Conservation (phyloP, 164 flowering plant genomes). For the Dillenia suffruticosa region DNA sequence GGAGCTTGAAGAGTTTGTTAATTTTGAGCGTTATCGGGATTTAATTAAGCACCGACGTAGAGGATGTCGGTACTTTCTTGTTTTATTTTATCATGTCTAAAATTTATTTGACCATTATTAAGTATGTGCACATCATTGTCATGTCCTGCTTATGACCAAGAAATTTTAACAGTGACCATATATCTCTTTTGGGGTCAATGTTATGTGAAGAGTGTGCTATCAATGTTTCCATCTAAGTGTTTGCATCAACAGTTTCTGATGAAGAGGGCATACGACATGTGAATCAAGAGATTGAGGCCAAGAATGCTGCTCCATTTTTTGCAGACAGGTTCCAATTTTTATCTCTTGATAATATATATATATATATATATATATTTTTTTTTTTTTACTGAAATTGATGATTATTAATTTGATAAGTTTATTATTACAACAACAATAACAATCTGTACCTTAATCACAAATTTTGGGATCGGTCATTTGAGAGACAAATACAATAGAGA, state of each 20-base stretch:
- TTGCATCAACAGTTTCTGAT: slow-evolving; percentile 70
- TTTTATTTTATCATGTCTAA: slow-evolving; percentile 15
- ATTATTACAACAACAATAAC: no score
- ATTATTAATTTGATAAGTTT: neutral
- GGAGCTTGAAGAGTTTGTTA: slow-evolving; percentile 98
- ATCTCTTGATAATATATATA: neutral
- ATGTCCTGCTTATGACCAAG: slow-evolving; percentile 5
- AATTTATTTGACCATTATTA: slow-evolving; percentile 7
- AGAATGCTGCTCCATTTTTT: slow-evolving; percentile 42
- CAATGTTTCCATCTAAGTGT: slow-evolving; percentile 26
- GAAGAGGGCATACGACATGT: slow-evolving; percentile 93
- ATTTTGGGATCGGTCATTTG: no score
- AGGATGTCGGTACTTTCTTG: slow-evolving; percentile 99
- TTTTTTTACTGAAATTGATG: neutral
- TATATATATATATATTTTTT: no score
- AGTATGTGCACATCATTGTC: slow-evolving; percentile 1
- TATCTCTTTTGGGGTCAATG: slow-evolving; percentile 3
- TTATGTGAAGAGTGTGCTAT: slow-evolving; percentile 6
- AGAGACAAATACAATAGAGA: no score
- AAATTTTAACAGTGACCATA: slow-evolving; percentile 3
- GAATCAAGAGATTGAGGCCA: slow-evolving; percentile 78
- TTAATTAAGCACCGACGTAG: slow-evolving; percentile 99
- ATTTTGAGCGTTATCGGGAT: slow-evolving; percentile 99
- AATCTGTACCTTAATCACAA: no score
- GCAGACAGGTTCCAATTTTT: slow-evolving; percentile 51